Conservation (phyloP, 805 yeast species). For the Saccharomyces kudriavzevii region DNA sequence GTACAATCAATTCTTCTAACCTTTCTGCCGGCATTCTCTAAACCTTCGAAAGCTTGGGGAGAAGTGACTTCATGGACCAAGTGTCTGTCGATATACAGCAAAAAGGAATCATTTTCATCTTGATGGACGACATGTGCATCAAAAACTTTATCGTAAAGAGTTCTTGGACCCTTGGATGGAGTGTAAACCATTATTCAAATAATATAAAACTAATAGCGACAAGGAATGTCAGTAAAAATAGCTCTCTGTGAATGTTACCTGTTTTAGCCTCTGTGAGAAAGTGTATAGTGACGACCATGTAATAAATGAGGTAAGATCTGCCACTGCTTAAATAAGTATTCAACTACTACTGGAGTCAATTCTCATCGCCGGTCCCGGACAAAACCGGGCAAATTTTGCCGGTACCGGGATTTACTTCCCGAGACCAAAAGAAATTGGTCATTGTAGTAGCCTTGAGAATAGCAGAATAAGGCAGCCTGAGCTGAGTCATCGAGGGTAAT, state of each 20-base stretch:
- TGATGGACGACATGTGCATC: conserved; percentile 88
- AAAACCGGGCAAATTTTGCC: neutral
- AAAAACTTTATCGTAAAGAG: conserved; percentile 93
- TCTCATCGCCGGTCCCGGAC: neutral
- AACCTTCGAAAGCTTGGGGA: conserved; percentile 98
- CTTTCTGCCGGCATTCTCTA: conserved; percentile 73
- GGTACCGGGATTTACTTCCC: neutral
- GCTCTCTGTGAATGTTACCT: neutral
- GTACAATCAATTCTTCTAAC: conserved; percentile 93
- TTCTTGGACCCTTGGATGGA: conserved; percentile 41
- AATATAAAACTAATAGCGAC: neutral
- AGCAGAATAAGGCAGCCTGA: neutral
- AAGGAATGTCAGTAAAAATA: neutral
- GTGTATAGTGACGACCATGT: neutral
- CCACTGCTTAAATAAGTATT: neutral
- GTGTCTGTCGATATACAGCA: conserved; percentile 92
- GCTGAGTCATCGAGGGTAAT: neutral
- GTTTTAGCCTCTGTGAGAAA: neutral
- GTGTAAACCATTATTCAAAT: conserved; percentile 23
- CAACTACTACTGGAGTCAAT: neutral
- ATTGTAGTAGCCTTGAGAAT: neutral
- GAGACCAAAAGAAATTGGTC: neutral
- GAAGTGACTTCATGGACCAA: conserved; percentile 97
- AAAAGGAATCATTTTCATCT: conserved; percentile 79
- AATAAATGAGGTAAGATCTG: neutral